A percentile compares a stretch with the other conserved stretches of the same genome.
Conservation (phyloP, 495 filamentous ascomycete species). For the Neurospora sublineolata region DNA sequence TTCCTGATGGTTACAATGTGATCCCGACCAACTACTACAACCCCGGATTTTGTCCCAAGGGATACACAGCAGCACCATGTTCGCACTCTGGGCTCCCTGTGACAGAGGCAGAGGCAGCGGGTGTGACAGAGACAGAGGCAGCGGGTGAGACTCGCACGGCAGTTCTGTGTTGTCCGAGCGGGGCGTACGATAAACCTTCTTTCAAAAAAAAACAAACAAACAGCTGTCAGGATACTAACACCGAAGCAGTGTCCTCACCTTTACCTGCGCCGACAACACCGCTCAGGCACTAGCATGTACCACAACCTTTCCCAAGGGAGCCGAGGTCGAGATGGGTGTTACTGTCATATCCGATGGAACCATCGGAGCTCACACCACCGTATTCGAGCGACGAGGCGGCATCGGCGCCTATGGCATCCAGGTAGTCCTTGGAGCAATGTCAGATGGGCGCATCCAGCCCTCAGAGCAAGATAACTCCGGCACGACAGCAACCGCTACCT, state of each 20-base stretch:
- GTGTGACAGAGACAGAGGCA: neutral
- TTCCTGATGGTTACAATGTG: slow-evolving; percentile 18
- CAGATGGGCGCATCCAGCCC: neutral
- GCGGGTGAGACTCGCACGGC: slow-evolving; percentile 14
- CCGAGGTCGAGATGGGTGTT: slow-evolving; percentile 6
- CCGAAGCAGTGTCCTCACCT: slow-evolving; percentile 7
- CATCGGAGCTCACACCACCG: slow-evolving; percentile 2
- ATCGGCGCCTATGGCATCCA: slow-evolving; percentile 18
- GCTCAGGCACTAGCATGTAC: slow-evolving; percentile 13
- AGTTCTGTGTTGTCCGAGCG: slow-evolving; percentile 18
- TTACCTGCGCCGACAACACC: slow-evolving; percentile 10
- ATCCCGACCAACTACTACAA: slow-evolving; percentile 22
- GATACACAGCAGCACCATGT: slow-evolving; percentile 21
- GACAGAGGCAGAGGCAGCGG: neutral
- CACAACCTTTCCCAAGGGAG: slow-evolving; percentile 6
- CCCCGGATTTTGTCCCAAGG: slow-evolving; percentile 19
- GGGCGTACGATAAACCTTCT: slow-evolving; percentile 8
- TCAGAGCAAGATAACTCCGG: neutral
- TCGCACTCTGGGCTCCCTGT: slow-evolving; percentile 4
- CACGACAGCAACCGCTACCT: neutral
- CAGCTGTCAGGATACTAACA: neutral
- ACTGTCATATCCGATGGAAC: slow-evolving; percentile 10
- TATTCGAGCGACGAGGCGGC: slow-evolving; percentile 7
- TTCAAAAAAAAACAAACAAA: too few relatives aligned
- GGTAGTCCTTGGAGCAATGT: slow-evolving; percentile 10